Percentiles rank a stretch among this genome's conserved stretches.
phyloP scores from a whole-genome alignment of 2,329 filamentous ascomycete genomes.

The Aotearoamyces nothofagi region DNA sequence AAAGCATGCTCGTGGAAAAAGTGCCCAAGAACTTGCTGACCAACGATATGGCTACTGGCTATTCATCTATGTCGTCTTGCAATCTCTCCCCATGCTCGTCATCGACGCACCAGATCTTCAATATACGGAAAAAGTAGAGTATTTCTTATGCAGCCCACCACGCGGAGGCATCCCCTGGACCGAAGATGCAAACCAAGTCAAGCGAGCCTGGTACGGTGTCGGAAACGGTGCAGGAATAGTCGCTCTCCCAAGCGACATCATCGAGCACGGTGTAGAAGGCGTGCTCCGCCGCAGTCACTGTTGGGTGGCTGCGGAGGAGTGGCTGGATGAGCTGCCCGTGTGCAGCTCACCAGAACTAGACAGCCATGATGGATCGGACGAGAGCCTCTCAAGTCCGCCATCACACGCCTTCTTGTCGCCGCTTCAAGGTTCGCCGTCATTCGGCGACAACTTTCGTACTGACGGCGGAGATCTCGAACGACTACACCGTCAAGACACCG shows the following conservation, averaged over 20 bases:
- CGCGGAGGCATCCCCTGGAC: conserved; percentile 62
- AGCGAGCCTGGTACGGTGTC: conserved; percentile 61
- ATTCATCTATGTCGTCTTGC: conserved; percentile 65
- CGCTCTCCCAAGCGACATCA: conserved; percentile 44
- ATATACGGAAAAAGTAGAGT: conserved; percentile 59
- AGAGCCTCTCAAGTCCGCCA: neutral
- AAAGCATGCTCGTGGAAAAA: conserved; percentile 48
- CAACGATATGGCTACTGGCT: conserved; percentile 67
- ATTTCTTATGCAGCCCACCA: conserved; percentile 66
- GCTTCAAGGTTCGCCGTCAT: neutral
- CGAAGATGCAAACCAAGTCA: conserved; percentile 39
- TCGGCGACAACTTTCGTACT: neutral
- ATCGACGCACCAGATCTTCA: conserved; percentile 58
- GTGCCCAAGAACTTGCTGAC: conserved; percentile 51
- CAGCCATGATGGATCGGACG: neutral
- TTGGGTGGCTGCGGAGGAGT: conserved; percentile 48
- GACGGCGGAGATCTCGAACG: neutral
- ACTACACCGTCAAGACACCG: neutral
- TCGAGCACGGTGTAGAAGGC: conserved; percentile 47
- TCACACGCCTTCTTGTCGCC: neutral
- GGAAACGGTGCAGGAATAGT: conserved; percentile 50
- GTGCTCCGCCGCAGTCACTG: conserved; percentile 55
- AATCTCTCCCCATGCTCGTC: conserved; percentile 64
- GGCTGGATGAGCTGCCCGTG: conserved; percentile 22
- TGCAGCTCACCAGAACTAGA: neutral